Evolutionary conservation across 345 rosid genomes (phyloP).

Genomic region (Luvunga scandens): DNA sequence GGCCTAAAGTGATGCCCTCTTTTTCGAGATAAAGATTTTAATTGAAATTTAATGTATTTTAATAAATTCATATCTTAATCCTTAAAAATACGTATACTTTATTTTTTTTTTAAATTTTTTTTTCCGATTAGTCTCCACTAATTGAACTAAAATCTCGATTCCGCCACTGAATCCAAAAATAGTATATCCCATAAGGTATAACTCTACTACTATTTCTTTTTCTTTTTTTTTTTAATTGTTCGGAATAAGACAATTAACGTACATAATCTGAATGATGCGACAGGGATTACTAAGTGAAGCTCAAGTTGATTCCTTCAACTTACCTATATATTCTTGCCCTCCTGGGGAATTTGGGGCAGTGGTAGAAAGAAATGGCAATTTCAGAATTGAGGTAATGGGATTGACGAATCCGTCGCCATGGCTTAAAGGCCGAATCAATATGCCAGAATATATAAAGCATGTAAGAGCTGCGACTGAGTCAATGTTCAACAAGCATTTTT

Average conservation of each 20-base stretch:
- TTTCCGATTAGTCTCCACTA: too few relatives aligned
- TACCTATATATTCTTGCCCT: slow-evolving; percentile 48
- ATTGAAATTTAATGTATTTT: too few relatives aligned
- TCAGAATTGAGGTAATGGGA: slow-evolving; percentile 38
- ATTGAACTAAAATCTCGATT: too few relatives aligned
- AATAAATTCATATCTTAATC: too few relatives aligned
- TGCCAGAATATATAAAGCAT: slow-evolving; percentile 32
- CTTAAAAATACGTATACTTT: too few relatives aligned
- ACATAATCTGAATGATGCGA: not conserved
- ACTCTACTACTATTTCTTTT: not conserved
- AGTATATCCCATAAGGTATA: too few relatives aligned
- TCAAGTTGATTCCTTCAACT: slow-evolving; percentile 45
- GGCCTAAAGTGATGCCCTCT: not conserved
- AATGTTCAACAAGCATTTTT: slow-evolving; percentile 39
- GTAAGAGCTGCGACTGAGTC: slow-evolving; percentile 53
- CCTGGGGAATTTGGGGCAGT: slow-evolving; percentile 35
- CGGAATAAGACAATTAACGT: not conserved
- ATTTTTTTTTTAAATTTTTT: too few relatives aligned
- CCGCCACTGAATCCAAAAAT: too few relatives aligned
- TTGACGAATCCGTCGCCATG: slow-evolving; percentile 42
- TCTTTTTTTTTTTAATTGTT: too few relatives aligned
- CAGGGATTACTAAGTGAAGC: slow-evolving; percentile 46
- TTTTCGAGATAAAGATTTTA: too few relatives aligned
- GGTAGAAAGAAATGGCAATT: slow-evolving; percentile 33
- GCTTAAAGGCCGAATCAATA: slow-evolving; percentile 33